Base-by-base conservation (phyloP, 2,329 filamentous ascomycete genomes). In the Trichoderma pleuroti region DNA sequence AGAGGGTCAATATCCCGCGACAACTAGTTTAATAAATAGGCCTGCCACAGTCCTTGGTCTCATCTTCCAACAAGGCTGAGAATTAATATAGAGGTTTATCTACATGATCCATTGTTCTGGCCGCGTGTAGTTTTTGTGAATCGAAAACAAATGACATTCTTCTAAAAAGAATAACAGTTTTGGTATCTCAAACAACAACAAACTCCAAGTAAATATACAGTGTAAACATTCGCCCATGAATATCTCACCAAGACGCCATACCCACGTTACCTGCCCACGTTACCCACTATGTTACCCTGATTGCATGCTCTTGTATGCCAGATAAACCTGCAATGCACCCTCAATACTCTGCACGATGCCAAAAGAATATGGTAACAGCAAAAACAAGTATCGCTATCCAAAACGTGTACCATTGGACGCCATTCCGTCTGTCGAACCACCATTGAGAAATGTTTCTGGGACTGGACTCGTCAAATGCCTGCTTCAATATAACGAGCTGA, bases 341-440 rank as follows among this genome's bases (percentile, higher is more conserved):
- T 82, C 80, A 49, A 86, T 61, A 63, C 77, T 78, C 74, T 86
- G 79, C 14, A 83, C 72, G 16, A 84, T 21, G 4, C 83, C 78
- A 74, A 85, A 85, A 82, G 62, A 82, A 75, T 7, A 80, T 74
- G 0, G 79, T 83, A 8, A 73, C 36, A 0, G 61, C 24, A 26
- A 82, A 73, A 16, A 75, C 42, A 0, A 83, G 57, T 1, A 84
- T 65, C 5, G 72, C 70, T 4, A 85, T 77, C 83, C 83, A 86
- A 64, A 85, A 82, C 1, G 81, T 84, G 61, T 81, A 84, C 82
- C 82, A 84, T 63, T 85, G 82, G 0, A 81, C 79, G 0, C 80
- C 77, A 34, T 82, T 81, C 1, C 83, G 72, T 5, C 79, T 72
- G 70, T 84, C 82, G 65, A 79, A 74, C 83, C 83, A 85, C 81